Percentiles rank a stretch among this genome's conserved stretches.
phyloP scores from a whole-genome alignment of 2,329 filamentous ascomycete species.

The Aspergillus sojae region DNA sequence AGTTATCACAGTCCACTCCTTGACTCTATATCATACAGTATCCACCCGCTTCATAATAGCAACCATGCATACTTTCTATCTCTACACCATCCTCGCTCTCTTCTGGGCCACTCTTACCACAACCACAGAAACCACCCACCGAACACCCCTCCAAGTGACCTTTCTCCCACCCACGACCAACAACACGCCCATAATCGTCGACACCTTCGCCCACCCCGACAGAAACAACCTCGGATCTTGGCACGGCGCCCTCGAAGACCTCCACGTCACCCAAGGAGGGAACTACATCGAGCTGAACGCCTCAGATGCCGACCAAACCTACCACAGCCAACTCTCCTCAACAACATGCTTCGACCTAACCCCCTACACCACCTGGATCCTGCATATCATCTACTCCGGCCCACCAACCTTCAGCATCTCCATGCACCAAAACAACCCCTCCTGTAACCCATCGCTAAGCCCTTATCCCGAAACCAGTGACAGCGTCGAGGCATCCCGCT shows the following conservation, averaged over 20 bases:
- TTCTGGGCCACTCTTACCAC: slow-evolving; percentile 3
- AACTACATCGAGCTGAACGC: slow-evolving; percentile 60
- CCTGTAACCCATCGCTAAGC: slow-evolving; percentile 57
- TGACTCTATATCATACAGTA: background rate
- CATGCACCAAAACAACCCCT: slow-evolving; percentile 67
- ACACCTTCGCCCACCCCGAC: slow-evolving; percentile 58
- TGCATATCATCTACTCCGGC: slow-evolving; percentile 67
- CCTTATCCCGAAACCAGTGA: slow-evolving; percentile 71
- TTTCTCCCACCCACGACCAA: background rate
- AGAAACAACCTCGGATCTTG: slow-evolving; percentile 65
- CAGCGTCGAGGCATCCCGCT: slow-evolving; percentile 65
- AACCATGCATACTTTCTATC: background rate
- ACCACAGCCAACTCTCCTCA: slow-evolving; percentile 60
- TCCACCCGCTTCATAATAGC: background rate
- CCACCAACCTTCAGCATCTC: slow-evolving; percentile 65
- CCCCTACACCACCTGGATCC: slow-evolving; percentile 58
- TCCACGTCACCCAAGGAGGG: slow-evolving; percentile 55
- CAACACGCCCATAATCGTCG: slow-evolving; percentile 52
- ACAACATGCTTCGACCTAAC: slow-evolving; percentile 59
- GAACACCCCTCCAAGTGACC: background rate
- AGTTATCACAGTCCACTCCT: background rate
- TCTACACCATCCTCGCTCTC: background rate
- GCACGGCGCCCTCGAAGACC: slow-evolving; percentile 66
- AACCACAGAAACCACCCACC: background rate
- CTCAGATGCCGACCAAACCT: slow-evolving; percentile 63